Evolutionary conservation across 805 yeast species (phyloP), one percentile per base, ranked within the genome.

Genomic region (Metschnikowia santaceciliae): DNA sequence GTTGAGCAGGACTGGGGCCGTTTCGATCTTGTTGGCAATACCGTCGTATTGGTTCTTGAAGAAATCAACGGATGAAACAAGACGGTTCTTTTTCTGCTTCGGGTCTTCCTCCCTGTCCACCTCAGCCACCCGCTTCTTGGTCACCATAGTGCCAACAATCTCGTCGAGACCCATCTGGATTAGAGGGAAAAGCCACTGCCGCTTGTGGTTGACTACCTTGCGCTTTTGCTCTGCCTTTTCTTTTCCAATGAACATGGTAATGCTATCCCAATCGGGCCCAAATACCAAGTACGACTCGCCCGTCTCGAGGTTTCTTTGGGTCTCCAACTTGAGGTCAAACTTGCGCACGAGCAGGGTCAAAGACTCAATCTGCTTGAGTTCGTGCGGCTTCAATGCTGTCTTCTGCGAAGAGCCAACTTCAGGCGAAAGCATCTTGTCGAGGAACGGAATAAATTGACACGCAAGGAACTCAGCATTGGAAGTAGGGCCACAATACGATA

Each of bases 261-360:
- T 54, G 0, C 65, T 39, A 47, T 71, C 76, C 68, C 74, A 65
- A 47, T 66, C 64, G 5, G 77, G 77, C 14, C 64, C 61, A 30
- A 63, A 55, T 38, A 68, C 64, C 17, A 74, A 57, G 8, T 60
- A 52, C 1, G 57, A 50, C 47, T 58, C 58, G 30, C 67, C 66
- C 3, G 73, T 64, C 30, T 67, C 74, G 11, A 64, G 48, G 51
- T 74, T 76, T 32, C 69, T 61, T 35, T 64, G 65, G 15, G 62
- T 56, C 43, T 73, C 77, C 35, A 82, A 59, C 20, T 55, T 60
- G 32, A 82, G 56, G 23, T 71, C 75, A 46, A 77, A 70, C 2
- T 64, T 69, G 37, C 69, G 66, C 6, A 77, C 56, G 2, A 79
- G 59, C 4, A 58, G 61, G 2, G 78, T 68, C 2, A 80, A 62